These are phyloP conservation scores for Suillus occidentalis DNA, from an alignment of 768 basidiomycete species.

Conservation along the genomic window DNA sequence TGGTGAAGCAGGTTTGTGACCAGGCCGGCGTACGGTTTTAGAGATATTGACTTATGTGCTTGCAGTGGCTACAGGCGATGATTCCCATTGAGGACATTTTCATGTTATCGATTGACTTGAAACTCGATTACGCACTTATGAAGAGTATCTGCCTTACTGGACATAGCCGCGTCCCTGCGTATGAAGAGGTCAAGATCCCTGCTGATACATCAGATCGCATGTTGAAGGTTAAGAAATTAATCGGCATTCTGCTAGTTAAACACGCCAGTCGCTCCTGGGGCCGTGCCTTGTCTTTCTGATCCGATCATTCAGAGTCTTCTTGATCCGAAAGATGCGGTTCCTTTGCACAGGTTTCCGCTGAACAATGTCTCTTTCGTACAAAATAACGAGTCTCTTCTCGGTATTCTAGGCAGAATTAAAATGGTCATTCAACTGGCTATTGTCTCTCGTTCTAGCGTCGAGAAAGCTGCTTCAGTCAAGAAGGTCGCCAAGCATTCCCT, in stretches of 20 bases:
- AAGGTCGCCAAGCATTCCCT: constrained; percentile 79
- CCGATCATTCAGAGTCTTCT: constrained; percentile 53
- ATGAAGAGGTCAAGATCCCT: constrained; percentile 73
- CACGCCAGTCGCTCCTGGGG: constrained; percentile 40
- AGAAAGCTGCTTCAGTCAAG: constrained; percentile 79
- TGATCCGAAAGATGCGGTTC: constrained; percentile 85
- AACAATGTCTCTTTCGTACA: constrained; percentile 88
- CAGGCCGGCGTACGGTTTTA: background rate
- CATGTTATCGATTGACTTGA: constrained; percentile 85
- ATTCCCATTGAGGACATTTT: constrained; percentile 78
- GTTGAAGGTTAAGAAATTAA: constrained; percentile 72
- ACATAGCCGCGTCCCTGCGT: constrained; percentile 83
- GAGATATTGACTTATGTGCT: background rate
- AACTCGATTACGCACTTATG: constrained; percentile 78
- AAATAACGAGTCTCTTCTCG: constrained; percentile 80
- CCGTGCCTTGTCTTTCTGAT: background rate
- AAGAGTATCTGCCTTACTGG: constrained; percentile 75
- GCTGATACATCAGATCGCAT: constrained; percentile 35
- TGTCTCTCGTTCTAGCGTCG: constrained; percentile 72
- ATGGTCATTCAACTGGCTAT: constrained; percentile 89
- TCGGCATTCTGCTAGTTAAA: constrained; percentile 87
- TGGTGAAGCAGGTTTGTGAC: constrained; percentile 56
- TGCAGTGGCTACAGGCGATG: constrained; percentile 57
- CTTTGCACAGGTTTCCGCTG: constrained; percentile 78
- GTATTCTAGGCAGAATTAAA: constrained; percentile 86